Evolutionary conservation across 768 basidiomycete genomes (phyloP), one percentile per base, ranked within the genome.

Genomic region (Rhizopogon vinicolor): DNA sequence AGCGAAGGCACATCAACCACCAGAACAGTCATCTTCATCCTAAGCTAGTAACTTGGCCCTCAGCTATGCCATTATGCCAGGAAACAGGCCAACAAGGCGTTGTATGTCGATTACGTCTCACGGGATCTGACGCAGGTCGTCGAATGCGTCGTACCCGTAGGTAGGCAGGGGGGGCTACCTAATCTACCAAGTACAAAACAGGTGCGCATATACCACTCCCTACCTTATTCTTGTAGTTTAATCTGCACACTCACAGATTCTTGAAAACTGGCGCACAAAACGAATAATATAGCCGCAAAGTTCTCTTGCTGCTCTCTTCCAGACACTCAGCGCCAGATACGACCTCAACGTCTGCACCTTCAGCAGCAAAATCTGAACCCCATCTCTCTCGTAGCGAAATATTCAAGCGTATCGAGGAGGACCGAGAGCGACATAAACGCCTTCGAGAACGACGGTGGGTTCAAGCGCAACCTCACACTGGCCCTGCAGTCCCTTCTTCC

Each of bases 251-350:
- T 46, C 39, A 14, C 57, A 94, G 93, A 92, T 96, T 29, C 78
- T 97, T n/a, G 91, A 94, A 68, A 92, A 81, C 60, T 95, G 93
- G 92, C 75, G 91, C 41, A 86, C 78, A 57, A 93, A 94, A 71
- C 84, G 93, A 18, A 81, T 93, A 13, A 75, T 96, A 28, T 90
- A 93, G 56, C 84, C 89, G 0, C 83, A 86, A 63, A 31, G 5
- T 37, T 10, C 7, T 46, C 33, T 46, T 3, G 25, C 18, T 19
- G 18, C 28, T 13, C 45, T 29, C 13, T 31, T 33, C 10, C 29
- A 8, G 89, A 49, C 8, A 45, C 19, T 25, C 18, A 25, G 5
- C 8, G 31, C 3, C 22, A 46, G 40, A 14, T 9, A 46, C 22
- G 3, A 16, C 63, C 10, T 56, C 65, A 2, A 58, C 65, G 53